Evolutionary conservation across 116 monocot species (phyloP).

Genomic region (Phalaenopsis hybrid): DNA sequence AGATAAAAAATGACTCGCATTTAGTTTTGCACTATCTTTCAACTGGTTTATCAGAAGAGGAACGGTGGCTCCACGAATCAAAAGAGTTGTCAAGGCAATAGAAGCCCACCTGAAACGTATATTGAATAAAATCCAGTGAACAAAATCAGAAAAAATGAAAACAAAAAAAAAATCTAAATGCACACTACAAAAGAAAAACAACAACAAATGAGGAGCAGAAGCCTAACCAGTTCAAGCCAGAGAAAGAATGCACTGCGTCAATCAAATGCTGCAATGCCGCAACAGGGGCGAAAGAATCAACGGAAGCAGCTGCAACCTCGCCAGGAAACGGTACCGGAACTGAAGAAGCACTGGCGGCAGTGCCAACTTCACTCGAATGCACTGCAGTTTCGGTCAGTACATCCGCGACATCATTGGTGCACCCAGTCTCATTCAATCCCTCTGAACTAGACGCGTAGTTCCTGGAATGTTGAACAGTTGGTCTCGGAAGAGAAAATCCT

Average conservation of each 20-base stretch:
- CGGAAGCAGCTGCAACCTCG: constrained; percentile 50
- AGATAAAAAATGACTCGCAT: constrained; percentile 19
- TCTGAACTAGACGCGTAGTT: constrained; percentile 16
- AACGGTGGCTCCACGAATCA: constrained; percentile 45
- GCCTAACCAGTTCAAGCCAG: constrained; percentile 77
- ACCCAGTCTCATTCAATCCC: constrained; percentile 17
- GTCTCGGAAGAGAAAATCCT: constrained; percentile 23
- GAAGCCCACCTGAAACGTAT: constrained; percentile 65
- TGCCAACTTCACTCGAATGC: constrained; percentile 6
- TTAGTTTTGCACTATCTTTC: constrained; percentile 46
- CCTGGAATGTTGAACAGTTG: constrained; percentile 5
- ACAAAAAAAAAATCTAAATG: not conserved
- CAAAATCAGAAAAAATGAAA: not conserved
- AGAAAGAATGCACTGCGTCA: constrained; percentile 52
- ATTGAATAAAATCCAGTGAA: not conserved
- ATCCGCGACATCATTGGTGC: constrained; percentile 25
- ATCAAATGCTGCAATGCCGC: constrained; percentile 51
- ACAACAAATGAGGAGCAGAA: not conserved
- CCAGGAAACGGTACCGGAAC: constrained; percentile 32
- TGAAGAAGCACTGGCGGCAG: not conserved
- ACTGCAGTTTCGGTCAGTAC: constrained; percentile 20
- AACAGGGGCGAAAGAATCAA: constrained; percentile 32
- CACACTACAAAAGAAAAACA: no score
- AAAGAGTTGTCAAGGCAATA: constrained; percentile 58
- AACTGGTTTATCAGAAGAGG: constrained; percentile 56